A percentile compares a stretch with the other conserved stretches of the same genome.
Conservation (phyloP, 805 yeast genomes). For the Candida oleophila region DNA sequence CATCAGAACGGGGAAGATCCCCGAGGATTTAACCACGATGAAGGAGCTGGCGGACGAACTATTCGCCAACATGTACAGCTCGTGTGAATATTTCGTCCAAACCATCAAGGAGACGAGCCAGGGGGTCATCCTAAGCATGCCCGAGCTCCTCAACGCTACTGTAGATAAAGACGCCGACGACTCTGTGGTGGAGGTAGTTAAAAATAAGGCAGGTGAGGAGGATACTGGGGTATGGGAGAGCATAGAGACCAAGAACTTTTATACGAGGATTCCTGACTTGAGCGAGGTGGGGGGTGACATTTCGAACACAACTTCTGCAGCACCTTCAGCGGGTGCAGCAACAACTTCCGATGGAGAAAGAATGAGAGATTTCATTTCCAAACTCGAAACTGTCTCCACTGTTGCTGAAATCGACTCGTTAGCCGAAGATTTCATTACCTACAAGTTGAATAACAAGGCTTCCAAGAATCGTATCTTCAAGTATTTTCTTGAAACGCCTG, state of each 20-base stretch:
- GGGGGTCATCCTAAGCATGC: constrained; percentile 9
- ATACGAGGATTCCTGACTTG: constrained; percentile 51
- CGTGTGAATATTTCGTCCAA: constrained; percentile 36
- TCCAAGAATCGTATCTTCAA: constrained; percentile 60
- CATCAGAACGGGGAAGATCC: constrained; percentile 63
- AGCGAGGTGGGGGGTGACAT: constrained; percentile 16
- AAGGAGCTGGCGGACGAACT: constrained; percentile 28
- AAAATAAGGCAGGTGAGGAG: constrained; percentile 21
- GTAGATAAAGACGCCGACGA: constrained; percentile 9
- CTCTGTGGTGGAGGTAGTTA: constrained; percentile 22
- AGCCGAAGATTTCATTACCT: constrained; percentile 46
- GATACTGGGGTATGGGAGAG: constrained; percentile 56
- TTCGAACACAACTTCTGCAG: constrained; percentile 2
- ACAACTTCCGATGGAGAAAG: constrained; percentile 33
- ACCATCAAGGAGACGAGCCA: constrained; percentile 3
- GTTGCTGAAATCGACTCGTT: constrained; percentile 51
- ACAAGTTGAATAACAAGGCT: constrained; percentile 67
- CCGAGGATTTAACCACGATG: constrained; percentile 42
- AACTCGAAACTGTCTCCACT: constrained; percentile 42
- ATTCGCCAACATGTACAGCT: constrained; percentile 44
- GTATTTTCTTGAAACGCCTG: constrained; percentile 51
- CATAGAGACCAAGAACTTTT: constrained; percentile 63
- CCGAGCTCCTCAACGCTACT: constrained; percentile 17
- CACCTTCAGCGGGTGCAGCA: constrained; percentile 4
- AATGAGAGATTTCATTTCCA: constrained; percentile 42